Base-by-base conservation (phyloP, 495 filamentous ascomycete genomes). In the Penicillium coffeae region DNA sequence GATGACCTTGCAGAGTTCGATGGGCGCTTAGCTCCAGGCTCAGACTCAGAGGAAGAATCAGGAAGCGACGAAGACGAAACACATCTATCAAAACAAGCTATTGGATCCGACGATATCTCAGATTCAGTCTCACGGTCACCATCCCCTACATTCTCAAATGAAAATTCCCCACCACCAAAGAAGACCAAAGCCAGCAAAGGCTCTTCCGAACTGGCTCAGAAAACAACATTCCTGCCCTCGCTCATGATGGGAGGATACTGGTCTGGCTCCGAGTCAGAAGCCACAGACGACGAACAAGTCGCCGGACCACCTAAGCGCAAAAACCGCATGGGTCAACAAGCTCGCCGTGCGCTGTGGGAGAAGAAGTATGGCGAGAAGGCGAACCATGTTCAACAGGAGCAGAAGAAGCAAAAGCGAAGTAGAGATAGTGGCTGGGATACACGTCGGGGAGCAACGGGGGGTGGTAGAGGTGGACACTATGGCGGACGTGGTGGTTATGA, bases 261-360 rank as follows among this genome's bases (percentile, higher is more conserved):
- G 67, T 96, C 92, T 14, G 93, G 90, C 54, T 91, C 88, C 3
- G 90, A 91, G 30, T 33, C 30, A 53, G 84, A 84, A 42, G 58
- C 69, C 12, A 72, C 76, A 18, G 65, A 73, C 13, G 54, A 70
- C 14, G 66, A 71, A 36, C 55, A 65, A 22, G 47, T 32, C 21
- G 59, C 64, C 10, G 70, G 59, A 4, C 56, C 51, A 33, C 74
- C 74, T 0, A 60, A 60, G 19, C 75, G 75, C 40, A 96, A 92
- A 67, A 97, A 98, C 66, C 77, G 93, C 21, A 82, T 86, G 59
- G 93, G 93, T 9, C 93, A 98, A 64, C 84, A 85, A 45, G 92
- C 88, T 7, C 82, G 93, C 10, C 86, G 88, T 32, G 80, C 83
- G 8, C 76, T 96, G 41, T 90, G 86, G 86, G 92, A 96, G 74